Evolutionary conservation across 2,329 filamentous ascomycete species (phyloP).

Genomic region (Fusarium pseudograminearum): DNA sequence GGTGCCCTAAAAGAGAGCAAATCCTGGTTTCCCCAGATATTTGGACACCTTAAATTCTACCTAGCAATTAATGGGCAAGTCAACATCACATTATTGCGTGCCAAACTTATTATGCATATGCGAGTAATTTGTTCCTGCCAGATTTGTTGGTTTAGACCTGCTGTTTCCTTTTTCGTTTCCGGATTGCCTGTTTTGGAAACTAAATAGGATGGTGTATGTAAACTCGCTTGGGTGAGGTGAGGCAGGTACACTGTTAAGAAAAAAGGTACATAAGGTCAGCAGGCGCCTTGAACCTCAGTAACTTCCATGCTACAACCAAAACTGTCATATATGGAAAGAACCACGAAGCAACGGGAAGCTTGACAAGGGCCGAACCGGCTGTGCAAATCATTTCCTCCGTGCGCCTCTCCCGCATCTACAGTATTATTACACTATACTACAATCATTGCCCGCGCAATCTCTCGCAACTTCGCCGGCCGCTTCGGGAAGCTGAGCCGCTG

Average conservation of each 20-base stretch:
- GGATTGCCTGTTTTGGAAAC: constrained; percentile 5
- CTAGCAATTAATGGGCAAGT: not conserved
- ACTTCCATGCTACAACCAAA: not conserved
- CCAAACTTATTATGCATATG: not conserved
- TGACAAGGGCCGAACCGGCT: constrained; percentile 19
- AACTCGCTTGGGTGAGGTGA: not conserved
- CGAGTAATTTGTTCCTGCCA: constrained; percentile 18
- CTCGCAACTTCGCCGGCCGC: constrained; percentile 22
- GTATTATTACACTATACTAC: constrained; percentile 1
- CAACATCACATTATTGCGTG: not conserved
- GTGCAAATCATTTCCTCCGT: constrained; percentile 28
- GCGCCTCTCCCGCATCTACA: constrained; percentile 14
- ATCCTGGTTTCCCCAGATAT: constrained; percentile 34
- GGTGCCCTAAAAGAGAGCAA: constrained; percentile 13
- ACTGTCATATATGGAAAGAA: not conserved
- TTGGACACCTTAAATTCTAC: constrained; percentile 5
- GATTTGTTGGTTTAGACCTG: not conserved
- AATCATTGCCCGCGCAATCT: constrained; percentile 18
- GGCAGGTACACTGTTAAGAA: not conserved
- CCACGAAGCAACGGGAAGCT: constrained; percentile 1
- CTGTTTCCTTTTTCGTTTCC: not conserved
- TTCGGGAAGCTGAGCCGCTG: constrained; percentile 39
- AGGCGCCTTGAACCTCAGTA: not conserved
- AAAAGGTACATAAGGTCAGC: constrained; percentile 4
- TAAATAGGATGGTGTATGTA: not conserved